These are phyloP conservation scores for Atkinsonella hypoxylon DNA, from an alignment of 2,329 filamentous ascomycete species.

Conservation along the genomic window DNA sequence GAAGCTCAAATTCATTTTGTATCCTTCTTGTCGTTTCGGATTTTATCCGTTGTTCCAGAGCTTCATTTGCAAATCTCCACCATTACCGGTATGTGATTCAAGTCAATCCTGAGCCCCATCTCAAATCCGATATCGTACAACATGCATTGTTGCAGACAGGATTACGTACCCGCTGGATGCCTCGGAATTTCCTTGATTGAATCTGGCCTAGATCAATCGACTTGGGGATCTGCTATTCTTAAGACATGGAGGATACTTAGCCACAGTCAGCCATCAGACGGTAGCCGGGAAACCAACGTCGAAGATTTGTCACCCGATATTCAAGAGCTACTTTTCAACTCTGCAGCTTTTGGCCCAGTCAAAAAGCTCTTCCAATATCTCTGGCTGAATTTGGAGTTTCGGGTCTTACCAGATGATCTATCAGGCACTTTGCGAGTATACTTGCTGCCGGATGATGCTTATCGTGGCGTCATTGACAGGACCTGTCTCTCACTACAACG, in stretches of 20 bases:
- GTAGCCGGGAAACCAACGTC: not conserved
- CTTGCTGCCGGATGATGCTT: slow-evolving; percentile 54
- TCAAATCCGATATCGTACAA: not conserved
- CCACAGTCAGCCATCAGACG: not conserved
- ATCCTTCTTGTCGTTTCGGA: not conserved
- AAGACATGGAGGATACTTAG: slow-evolving; percentile 15
- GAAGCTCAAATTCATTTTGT: too few relatives aligned
- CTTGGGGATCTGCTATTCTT: slow-evolving; percentile 8
- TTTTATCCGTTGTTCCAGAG: not conserved
- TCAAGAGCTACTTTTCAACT: slow-evolving; percentile 18
- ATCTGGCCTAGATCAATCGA: slow-evolving; percentile 5
- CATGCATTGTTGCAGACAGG: slow-evolving; percentile 10
- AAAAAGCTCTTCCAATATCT: slow-evolving; percentile 19
- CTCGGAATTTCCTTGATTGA: slow-evolving; percentile 18
- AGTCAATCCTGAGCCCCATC: not conserved
- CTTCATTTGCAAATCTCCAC: not conserved
- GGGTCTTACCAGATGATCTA: slow-evolving; percentile 9
- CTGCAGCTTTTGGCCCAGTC: slow-evolving; percentile 14
- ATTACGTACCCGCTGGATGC: slow-evolving; percentile 31
- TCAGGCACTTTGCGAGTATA: slow-evolving; percentile 40
- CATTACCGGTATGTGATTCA: not conserved
- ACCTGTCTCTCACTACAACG: slow-evolving; percentile 30
- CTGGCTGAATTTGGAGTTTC: slow-evolving; percentile 35
- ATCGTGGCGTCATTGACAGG: slow-evolving; percentile 39
- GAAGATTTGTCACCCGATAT: slow-evolving; percentile 13